Base-by-base conservation (phyloP, 2,329 filamentous ascomycete genomes). In the Xylaria multiplex region DNA sequence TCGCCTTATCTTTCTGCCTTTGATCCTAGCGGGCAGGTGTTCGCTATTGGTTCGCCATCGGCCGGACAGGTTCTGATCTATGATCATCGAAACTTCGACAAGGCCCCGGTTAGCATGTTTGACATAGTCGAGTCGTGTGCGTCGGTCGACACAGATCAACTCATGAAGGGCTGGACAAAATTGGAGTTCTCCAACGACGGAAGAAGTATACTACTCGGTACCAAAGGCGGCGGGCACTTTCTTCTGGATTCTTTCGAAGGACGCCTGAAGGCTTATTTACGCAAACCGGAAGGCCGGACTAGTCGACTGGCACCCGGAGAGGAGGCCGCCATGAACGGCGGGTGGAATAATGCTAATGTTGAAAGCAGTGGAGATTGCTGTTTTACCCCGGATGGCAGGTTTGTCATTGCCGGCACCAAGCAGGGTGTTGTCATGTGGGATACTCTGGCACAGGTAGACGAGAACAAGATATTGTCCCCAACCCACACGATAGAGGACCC, bases 151-250 rank as follows among this genome's bases (percentile, higher is more conserved):
- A 79, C 83, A 6, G 86, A 90, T 54, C 88, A 91, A 58, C 79
- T 85, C 1, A 82, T 87, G 67, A 85, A 85, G 59, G 90, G 90
- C 11, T 99, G 96, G 96, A 96, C 92, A 1, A 93, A 91, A 72
- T 85, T 99, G 48, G 93, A 97, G 74, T 98, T 99, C 77, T 96
- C 93, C 64, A 99, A 99, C 74, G 96, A 99, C 74, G 96, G 96
- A 19, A 97, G 97, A 75, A 88, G 88, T 66, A 80, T 99, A 54
- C 85, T 99, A 5, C 79, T 99, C 19, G 92, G 92, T 14, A 98
- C 95, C 2, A 92, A 90, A 55, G 93, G 92, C 6, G 86, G 86
- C 58, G 93, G 93, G 0, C 96, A 99, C 78, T 97, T 96, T 75
- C 82, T 99, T 2, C 83, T 99, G n/a, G 96, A 99, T 77, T 92